Base-by-base conservation (phyloP, 2,329 filamentous ascomycete species). In the Microdochium nivale region DNA sequence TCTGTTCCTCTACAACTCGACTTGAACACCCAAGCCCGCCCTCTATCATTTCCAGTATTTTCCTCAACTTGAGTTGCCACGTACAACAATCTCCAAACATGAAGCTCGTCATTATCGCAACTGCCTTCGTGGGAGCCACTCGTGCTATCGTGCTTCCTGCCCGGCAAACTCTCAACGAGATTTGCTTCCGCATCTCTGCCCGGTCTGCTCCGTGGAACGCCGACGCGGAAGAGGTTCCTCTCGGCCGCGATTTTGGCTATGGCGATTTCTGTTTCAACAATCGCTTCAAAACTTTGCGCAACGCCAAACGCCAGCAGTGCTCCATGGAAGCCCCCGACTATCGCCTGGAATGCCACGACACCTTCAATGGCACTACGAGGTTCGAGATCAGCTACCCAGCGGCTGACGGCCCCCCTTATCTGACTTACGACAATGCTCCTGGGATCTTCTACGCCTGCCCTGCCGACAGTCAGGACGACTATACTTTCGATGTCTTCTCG, bases 401-500 rank as follows among this genome's bases (percentile, higher is more conserved):
- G 7, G 33, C 37, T 5, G 48, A 57, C 47, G 60, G 57, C 5
- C 58, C 53, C 25, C 51, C 52, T 5, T 60, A 60, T 35, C 60
- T 65, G 35, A 56, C 54, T 27, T 63, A 65, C 32, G 55, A 62
- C 48, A 47, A 54, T 25, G 55, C 55, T 5, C 53, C 53, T 1
- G 56, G 58, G 16, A 52, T 52, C 16, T 65, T 62, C 49, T 59
- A 56, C 25, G 63, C 63, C 21, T 65, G 63, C 40, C 59, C 60
- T 10, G 51, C 58, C 24, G 53, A 53, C 14, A 48, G 55, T 1
- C 54, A 55, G n/a, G 25, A 25, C 2, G 49, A 58, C 16, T 46
- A 53, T 14, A 58, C 53, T 35, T 64, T 63, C 40, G 53, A 58
- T 43, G 59, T 65, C 30, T 65, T 54, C 53, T 63, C 62, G 1